Evolutionary conservation across 768 basidiomycete species (phyloP).

Genomic region (Rubroboletus pulcherrimus): DNA sequence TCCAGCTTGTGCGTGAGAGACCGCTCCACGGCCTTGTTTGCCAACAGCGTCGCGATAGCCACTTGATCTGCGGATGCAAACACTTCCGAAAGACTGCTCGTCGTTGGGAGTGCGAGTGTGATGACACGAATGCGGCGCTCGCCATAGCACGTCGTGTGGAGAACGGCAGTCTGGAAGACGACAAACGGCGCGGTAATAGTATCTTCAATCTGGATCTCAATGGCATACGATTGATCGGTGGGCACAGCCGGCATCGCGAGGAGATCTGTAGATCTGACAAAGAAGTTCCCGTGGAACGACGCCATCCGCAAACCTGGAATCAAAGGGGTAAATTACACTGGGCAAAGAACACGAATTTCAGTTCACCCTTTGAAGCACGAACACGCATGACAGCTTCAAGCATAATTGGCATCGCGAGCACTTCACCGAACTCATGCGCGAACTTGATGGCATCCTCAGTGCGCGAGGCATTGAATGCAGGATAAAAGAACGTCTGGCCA

Average conservation of each 20-base stretch:
- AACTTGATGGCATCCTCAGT: conserved; percentile 98
- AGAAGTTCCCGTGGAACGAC: conserved; percentile 98
- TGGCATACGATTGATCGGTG: conserved; percentile 91
- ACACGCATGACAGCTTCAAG: conserved; percentile 97
- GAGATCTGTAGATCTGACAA: conserved; percentile 94
- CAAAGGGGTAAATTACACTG: neutral
- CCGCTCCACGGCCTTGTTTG: conserved; percentile 92
- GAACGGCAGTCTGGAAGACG: conserved; percentile 89
- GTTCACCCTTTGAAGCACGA: conserved; percentile 86
- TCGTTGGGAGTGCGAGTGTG: conserved; percentile 84
- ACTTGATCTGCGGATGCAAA: conserved; percentile 90
- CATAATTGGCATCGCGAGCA: conserved; percentile 91
- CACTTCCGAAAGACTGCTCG: conserved; percentile 81
- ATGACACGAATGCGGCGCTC: conserved; percentile 91
- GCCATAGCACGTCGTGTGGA: conserved; percentile 92
- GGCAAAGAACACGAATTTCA: neutral
- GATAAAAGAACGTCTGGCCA: conserved; percentile 97
- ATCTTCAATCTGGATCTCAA: conserved; percentile 95
- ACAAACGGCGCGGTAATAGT: conserved; percentile 87
- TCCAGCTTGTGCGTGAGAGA: conserved; percentile 82
- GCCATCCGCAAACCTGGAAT: conserved; percentile 82
- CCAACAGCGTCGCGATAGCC: conserved; percentile 77
- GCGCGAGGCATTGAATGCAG: conserved; percentile 92
- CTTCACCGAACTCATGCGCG: conserved; percentile 93
- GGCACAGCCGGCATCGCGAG: conserved; percentile 97